phyloP scores from a whole-genome alignment of 139 green algal species.

The Gonium pectorale region DNA sequence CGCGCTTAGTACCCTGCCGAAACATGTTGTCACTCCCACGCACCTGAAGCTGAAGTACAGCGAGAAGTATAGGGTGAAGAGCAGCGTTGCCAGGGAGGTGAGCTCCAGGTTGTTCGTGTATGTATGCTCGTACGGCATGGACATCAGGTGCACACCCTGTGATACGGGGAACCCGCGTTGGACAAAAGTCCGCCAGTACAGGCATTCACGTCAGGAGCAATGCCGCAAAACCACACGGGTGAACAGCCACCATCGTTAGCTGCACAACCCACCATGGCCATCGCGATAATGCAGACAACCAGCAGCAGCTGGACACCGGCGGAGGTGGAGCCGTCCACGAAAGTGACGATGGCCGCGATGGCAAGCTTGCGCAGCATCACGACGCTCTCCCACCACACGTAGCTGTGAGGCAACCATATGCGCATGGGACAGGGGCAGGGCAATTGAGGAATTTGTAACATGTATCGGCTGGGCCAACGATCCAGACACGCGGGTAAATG shows the following conservation, averaged over 20 bases:
- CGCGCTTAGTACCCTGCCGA: too few species aligned
- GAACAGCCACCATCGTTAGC: neutral
- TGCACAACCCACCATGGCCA: neutral
- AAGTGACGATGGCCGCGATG: slow-evolving; percentile 26
- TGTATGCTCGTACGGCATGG: slow-evolving; percentile 18
- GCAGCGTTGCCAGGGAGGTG: neutral
- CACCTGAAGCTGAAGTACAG: slow-evolving; percentile 31
- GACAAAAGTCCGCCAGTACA: too few species aligned
- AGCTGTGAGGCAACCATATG: neutral
- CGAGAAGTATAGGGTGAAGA: slow-evolving; percentile 22
- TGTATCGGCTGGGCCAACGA: too few species aligned
- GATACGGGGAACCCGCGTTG: too few species aligned
- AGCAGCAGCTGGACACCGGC: slow-evolving; percentile 41
- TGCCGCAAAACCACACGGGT: neutral
- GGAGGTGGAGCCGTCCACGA: neutral
- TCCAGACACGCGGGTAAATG: too few species aligned
- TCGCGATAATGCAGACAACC: slow-evolving; percentile 30
- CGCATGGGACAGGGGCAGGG: neutral
- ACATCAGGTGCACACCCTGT: slow-evolving; percentile 1
- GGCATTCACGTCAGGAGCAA: too few species aligned
- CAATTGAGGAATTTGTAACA: too few species aligned
- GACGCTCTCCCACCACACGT: slow-evolving; percentile 38
- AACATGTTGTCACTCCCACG: too few species aligned
- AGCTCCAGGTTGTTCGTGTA: slow-evolving; percentile 37
- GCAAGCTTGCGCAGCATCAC: slow-evolving; percentile 45